Conservation (phyloP, 768 basidiomycete genomes). For the Auriscalpium orientale region DNA sequence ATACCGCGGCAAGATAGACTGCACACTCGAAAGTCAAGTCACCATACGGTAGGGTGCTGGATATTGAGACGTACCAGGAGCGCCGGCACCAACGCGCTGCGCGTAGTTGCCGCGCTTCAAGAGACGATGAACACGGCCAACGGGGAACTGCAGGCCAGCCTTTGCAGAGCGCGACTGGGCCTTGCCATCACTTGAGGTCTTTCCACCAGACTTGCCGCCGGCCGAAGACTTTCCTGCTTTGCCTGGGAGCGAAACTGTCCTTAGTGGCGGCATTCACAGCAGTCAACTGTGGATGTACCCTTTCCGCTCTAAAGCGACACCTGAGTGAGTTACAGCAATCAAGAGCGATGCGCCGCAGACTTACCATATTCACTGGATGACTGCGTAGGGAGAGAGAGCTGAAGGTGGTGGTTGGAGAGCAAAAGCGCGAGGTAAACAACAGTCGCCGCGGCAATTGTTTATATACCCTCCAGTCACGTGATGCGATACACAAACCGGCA, state of each 20-base stretch:
- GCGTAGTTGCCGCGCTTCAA: constrained; percentile 83
- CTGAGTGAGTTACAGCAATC: too few relatives aligned
- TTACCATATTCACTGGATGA: too few relatives aligned
- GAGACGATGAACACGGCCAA: constrained; percentile 89
- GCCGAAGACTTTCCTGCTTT: constrained; percentile 35
- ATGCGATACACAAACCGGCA: too few relatives aligned
- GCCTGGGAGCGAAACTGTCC: constrained; percentile 14
- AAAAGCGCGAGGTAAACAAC: too few relatives aligned
- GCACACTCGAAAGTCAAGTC: constrained; percentile 1
- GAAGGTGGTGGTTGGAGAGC: too few relatives aligned
- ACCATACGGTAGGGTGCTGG: not conserved
- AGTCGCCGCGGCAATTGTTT: too few relatives aligned
- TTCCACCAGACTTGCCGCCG: constrained; percentile 49
- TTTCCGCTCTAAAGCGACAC: too few relatives aligned
- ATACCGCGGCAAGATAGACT: constrained; percentile 88
- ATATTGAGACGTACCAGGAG: constrained; percentile 48
- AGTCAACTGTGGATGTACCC: too few relatives aligned
- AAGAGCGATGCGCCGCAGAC: too few relatives aligned
- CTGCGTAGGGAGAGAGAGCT: too few relatives aligned
- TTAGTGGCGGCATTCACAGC: too few relatives aligned
- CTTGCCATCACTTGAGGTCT: constrained; percentile 39
- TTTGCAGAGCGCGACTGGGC: constrained; percentile 65
- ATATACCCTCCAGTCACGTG: too few relatives aligned
- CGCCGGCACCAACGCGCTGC: constrained; percentile 81
- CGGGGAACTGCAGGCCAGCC: constrained; percentile 81